These are phyloP conservation scores for Vishniacozyma victoriae DNA, from an alignment of 768 basidiomycete species.

Conservation along the genomic window DNA sequence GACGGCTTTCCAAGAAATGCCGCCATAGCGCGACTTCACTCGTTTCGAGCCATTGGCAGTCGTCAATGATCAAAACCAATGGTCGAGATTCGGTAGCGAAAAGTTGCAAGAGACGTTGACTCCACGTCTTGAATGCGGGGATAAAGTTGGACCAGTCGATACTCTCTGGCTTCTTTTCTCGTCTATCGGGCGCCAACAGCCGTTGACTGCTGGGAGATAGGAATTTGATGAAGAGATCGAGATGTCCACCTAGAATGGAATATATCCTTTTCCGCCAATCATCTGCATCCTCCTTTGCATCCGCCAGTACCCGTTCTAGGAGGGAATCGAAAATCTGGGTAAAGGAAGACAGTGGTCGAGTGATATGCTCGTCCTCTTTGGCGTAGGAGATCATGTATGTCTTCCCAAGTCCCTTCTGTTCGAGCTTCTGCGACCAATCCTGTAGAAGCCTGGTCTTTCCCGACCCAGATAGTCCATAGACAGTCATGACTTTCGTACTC, in stretches of 20 bases:
- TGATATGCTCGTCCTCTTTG: conserved; percentile 63
- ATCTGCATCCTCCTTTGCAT: conserved; percentile 30
- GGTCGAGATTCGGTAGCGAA: conserved; percentile 24
- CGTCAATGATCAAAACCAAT: conserved; percentile 31
- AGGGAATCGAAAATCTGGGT: conserved; percentile 33
- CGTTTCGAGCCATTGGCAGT: conserved; percentile 31
- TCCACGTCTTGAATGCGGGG: conserved; percentile 13
- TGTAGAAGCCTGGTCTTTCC: conserved; percentile 21
- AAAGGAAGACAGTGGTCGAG: conserved; percentile 56
- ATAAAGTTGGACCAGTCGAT: conserved; percentile 20
- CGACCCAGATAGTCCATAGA: conserved; percentile 21
- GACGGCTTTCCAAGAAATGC: conserved; percentile 11
- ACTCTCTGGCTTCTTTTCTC: background rate
- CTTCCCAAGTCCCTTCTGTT: conserved; percentile 1
- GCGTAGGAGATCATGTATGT: conserved; percentile 11
- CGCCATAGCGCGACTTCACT: conserved; percentile 20
- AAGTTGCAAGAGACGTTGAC: conserved; percentile 19
- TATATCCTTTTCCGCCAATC: conserved; percentile 26
- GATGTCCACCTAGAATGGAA: conserved; percentile 19
- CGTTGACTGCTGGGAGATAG: conserved; percentile 20
- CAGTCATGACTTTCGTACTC: conserved; percentile 3
- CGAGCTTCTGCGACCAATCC: conserved; percentile 10
- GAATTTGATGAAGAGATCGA: conserved; percentile 22
- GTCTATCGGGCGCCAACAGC: conserved; percentile 7
- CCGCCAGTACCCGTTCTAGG: conserved; percentile 31